Evolutionary conservation across 805 yeast species (phyloP), one percentile per base, ranked within the genome.

Genomic region (Cyberlindnera americana): DNA sequence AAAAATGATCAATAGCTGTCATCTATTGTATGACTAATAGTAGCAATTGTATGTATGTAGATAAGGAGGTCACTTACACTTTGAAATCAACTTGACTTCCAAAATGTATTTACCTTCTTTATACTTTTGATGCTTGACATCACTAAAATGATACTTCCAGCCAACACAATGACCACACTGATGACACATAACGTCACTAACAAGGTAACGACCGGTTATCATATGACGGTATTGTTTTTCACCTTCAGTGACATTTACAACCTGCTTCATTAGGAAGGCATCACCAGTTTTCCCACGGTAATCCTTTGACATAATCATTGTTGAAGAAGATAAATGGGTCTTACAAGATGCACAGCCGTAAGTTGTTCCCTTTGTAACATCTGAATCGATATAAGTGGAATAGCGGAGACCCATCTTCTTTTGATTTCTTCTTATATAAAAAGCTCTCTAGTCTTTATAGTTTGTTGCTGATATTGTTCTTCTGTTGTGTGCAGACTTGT

Each of bases 41-140:
- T n/a, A n/a, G n/a, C n/a, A n/a, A n/a, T n/a, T n/a, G n/a, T n/a
- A n/a, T n/a, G n/a, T n/a, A n/a, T n/a, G n/a, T n/a, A n/a, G n/a
- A n/a, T n/a, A n/a, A n/a, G n/a, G n/a, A n/a, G n/a, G n/a, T 40
- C 41, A 47, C 23, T 37, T 43, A 37, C 50, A 47, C 21, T 28
- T 65, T 54, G 26, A 72, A 60, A 26, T 63, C 56, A 49, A 64
- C 69, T 14, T 61, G 52, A 59, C 57, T 42, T 50, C 55, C 15
- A 80, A 60, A 26, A 80, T 74, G 49, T 61, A 80, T 51, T 73
- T 71, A 12, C 83, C 83, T 50, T 76, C 83, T 52, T 81, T 81
- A 57, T 73, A 77, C 46, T 69, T 63, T 62, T 78, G 80, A 27
- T 64, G 56, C 30, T 56, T 55, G 24, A 62, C 59, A 25, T 67